A percentile compares a stretch with the other conserved stretches of the same genome.
Evolutionary conservation across 768 basidiomycete species (phyloP).

Genomic region (Pleurotus sapidus): DNA sequence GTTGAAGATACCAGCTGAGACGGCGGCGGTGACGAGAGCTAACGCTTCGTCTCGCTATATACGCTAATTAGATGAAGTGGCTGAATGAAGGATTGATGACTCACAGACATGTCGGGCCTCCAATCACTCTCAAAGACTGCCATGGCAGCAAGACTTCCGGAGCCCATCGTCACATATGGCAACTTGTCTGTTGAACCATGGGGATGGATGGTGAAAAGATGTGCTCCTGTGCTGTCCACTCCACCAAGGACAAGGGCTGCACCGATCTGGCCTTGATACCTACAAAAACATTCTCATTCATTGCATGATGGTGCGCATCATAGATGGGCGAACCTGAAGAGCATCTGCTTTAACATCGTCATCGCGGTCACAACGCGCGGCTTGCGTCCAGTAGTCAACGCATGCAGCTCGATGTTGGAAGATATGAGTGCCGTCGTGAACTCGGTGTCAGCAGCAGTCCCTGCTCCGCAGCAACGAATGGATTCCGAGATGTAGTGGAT

Average conservation of each 20-base stretch:
- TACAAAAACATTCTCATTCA: constrained; percentile 23
- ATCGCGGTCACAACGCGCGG: constrained; percentile 96
- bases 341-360: constrained; percentile 98
- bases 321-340: constrained; percentile 63
- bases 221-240: constrained; percentile 91
- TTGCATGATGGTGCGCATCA: constrained; percentile 10
- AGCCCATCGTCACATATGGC: constrained; percentile 99
- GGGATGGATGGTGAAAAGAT: constrained; percentile 93
- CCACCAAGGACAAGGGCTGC: constrained; percentile 96
- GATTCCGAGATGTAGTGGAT: constrained; percentile 96
- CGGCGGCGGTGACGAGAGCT: constrained; percentile 77
- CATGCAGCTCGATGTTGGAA: constrained; percentile 93
- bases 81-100: constrained; percentile 18
- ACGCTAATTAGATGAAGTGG: not conserved
- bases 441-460: constrained; percentile 98
- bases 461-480: constrained; percentile 97
- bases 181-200: constrained; percentile 99
- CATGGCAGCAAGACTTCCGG: constrained; percentile 96
- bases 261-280: constrained; percentile 91
- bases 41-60: constrained; percentile 78
- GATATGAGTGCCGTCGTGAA: constrained; percentile 94
- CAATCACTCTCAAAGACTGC: constrained; percentile 92
- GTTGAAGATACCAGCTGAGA: constrained; percentile 98
- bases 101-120: constrained; percentile 77
- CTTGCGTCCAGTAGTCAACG: constrained; percentile 85